Base-by-base conservation (phyloP, 192 early-diverging fungal genomes). In the Oehlia diaphana region DNA sequence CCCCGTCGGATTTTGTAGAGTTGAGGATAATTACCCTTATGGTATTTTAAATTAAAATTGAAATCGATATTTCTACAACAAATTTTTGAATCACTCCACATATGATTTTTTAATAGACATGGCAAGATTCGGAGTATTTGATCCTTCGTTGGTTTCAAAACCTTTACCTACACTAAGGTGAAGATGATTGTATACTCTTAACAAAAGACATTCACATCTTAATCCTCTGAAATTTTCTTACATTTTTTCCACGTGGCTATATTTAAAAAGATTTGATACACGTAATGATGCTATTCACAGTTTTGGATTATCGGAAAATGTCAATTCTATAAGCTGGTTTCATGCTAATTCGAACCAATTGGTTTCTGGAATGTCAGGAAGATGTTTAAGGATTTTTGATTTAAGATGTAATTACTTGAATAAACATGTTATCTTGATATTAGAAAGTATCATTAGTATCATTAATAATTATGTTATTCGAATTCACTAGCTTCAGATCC, bases 361-460 rank as follows among this genome's bases (percentile, higher is more conserved):
- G 13, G 88, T 92, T 9, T 91, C 94, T 19, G 94, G 93, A 23
- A 93, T 95, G 90, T 90, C 87, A 7, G 78, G 80, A 65, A 94
- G 92, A 76, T 92, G 86, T 77, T 88, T 95, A 47, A 85, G 91
- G 33, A 84, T 91, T 13, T 94, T 89, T 76, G 94, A 95, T 85
- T 83, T 91, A 33, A 76, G 93, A 87, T 79, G 88, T 87, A 85
- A 80, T 37, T 69, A 19, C 26, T 61, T 6, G 28, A n/a, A 35
- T 7, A 8, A 6, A n/a, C 37, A 4, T 26, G 13, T 44, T 62
- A 5, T 26, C 42, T 9, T 63, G 35, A 58, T 9, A 7, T 47
- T 19, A 35, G 14, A 9, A 69, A 3, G 64, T 2, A 62, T 21
- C 37, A 37, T 47, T 49, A 3, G 64, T 2, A 62, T 21, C 37